These are phyloP conservation scores for Cutaneotrichosporon cavernicola DNA, from an alignment of 1,284 basidiomycete genomes.

Conservation along the genomic window DNA sequence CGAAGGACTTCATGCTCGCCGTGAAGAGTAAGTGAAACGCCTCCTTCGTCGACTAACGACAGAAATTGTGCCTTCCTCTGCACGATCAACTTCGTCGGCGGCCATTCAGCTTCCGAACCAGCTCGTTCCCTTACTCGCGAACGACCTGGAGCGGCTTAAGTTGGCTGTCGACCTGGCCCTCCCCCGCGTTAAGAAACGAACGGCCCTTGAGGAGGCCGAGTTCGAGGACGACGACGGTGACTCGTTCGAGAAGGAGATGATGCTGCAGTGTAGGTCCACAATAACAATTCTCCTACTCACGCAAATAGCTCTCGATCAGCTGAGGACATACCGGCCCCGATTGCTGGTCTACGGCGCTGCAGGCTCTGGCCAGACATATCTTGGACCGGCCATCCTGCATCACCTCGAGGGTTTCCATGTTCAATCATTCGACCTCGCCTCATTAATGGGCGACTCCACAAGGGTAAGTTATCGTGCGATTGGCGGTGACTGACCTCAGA, in stretches of 20 bases:
- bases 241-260: constrained; percentile 75
- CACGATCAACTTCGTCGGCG: constrained; percentile 79
- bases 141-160: constrained; percentile 70
- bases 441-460: constrained; percentile 83
- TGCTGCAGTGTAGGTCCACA: constrained; percentile 69
- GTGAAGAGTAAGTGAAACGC: constrained; percentile 72
- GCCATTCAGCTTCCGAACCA: constrained; percentile 83
- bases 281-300: constrained; percentile 13
- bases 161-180: constrained; percentile 66
- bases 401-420: constrained; percentile 94
- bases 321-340: constrained; percentile 87
- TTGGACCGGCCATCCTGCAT: constrained; percentile 88
- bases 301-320: constrained; percentile 76
- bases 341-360: constrained; percentile 75
- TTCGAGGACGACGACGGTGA: constrained; percentile 74
- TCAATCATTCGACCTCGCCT: constrained; percentile 87
- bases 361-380: constrained; percentile 87
- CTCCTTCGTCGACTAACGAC: constrained; percentile 11
- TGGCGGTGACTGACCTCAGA: constrained; percentile 57
- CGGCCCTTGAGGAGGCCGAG: constrained; percentile 89
- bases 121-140: constrained; percentile 73
- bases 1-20: constrained; percentile 96
- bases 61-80: constrained; percentile 93
- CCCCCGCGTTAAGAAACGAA: constrained; percentile 70
- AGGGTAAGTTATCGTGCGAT: constrained; percentile 60